Evolutionary conservation across 2,329 filamentous ascomycete species (phyloP).

Genomic region (Hypoxylon sp.): DNA sequence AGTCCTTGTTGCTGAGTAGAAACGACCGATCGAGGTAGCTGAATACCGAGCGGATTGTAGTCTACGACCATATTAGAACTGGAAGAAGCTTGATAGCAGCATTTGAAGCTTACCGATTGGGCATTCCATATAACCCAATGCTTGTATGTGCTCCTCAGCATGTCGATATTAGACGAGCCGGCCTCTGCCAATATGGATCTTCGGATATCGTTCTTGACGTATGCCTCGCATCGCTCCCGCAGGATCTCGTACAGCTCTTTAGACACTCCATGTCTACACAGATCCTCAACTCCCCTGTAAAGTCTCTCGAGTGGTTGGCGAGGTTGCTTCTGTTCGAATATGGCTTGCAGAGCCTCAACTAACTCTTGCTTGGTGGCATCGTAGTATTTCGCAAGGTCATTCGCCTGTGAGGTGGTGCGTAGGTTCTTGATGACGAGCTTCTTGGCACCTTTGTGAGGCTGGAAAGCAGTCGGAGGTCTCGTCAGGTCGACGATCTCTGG

Average conservation of each 20-base stretch:
- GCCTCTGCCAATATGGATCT: slow-evolving; percentile 64
- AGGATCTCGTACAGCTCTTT: slow-evolving; percentile 75
- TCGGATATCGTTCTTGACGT: slow-evolving; percentile 73
- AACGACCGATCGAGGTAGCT: slow-evolving; percentile 95
- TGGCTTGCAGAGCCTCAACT: slow-evolving; percentile 75
- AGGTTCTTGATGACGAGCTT: slow-evolving; percentile 96
- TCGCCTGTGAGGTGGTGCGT: slow-evolving; percentile 66
- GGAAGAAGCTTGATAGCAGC: background rate
- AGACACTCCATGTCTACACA: slow-evolving; percentile 83
- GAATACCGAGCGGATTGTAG: slow-evolving; percentile 86
- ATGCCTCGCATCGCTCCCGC: slow-evolving; percentile 71
- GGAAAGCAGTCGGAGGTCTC: slow-evolving; percentile 64
- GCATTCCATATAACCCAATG: slow-evolving; percentile 83
- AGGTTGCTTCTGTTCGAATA: slow-evolving; percentile 75
- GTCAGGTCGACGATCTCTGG: slow-evolving; percentile 61
- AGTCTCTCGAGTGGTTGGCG: slow-evolving; percentile 85
- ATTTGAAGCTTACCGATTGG: slow-evolving; percentile 70
- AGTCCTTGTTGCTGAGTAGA: slow-evolving; percentile 77
- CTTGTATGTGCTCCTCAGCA: slow-evolving; percentile 66
- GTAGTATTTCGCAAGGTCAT: slow-evolving; percentile 82
- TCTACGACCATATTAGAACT: slow-evolving; percentile 45
- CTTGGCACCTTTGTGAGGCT: slow-evolving; percentile 80
- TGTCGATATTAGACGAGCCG: slow-evolving; percentile 68
- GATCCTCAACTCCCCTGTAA: slow-evolving; percentile 90
- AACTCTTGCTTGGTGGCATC: slow-evolving; percentile 79